Evolutionary conservation across 176 grass and related monocot genomes (phyloP), one percentile per base, ranked within the genome.

Genomic region (Urochloa ruziziensis): DNA sequence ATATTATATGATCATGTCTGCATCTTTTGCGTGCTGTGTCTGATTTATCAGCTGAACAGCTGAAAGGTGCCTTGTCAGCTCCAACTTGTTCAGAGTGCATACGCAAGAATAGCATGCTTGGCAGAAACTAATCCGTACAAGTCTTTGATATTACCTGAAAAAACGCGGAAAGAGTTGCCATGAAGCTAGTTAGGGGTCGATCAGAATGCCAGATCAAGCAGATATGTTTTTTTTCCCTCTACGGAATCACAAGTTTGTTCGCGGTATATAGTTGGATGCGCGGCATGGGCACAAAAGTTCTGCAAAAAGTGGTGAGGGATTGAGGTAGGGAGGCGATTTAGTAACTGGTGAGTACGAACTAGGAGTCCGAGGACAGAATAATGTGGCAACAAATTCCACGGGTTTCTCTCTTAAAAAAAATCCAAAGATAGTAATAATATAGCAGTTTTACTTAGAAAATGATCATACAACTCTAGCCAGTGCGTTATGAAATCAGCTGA

Each of bases 1-100:
- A n/a, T n/a, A n/a, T n/a, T n/a, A n/a, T n/a, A n/a, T n/a, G n/a
- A n/a, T n/a, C n/a, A 66, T 17, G 18, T 32, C 21, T 52, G 77
- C 62, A 56, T 27, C 44, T 80, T 4, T 80, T 67, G 77, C 77
- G 77, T 80, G 77, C 47, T 66, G 23, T 10, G 28, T 48, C 28
- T 15, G 19, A 16, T 34, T 35, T 34, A 42, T 11, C n/a, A n/a
- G 57, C 12, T 47, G 36, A 44, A 29, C 57, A 62, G 59, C 10
- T 17, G 2, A 47, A 62, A 48, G 5, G 11, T 32, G 42, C 27
- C 56, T 61, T 77, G 56, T 61, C 7, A 44, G 12, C 47, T 73
- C 32, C 48, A 53, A 32, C 27, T 29, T 44, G 37, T 29, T 57
- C 2, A 2, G 21, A 27, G 32, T 10, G 18, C 48, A 19, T 21